Evolutionary conservation across 2,329 filamentous ascomycete genomes (phyloP), one percentile per base, ranked within the genome.

Genomic region (Colletotrichum navitas): DNA sequence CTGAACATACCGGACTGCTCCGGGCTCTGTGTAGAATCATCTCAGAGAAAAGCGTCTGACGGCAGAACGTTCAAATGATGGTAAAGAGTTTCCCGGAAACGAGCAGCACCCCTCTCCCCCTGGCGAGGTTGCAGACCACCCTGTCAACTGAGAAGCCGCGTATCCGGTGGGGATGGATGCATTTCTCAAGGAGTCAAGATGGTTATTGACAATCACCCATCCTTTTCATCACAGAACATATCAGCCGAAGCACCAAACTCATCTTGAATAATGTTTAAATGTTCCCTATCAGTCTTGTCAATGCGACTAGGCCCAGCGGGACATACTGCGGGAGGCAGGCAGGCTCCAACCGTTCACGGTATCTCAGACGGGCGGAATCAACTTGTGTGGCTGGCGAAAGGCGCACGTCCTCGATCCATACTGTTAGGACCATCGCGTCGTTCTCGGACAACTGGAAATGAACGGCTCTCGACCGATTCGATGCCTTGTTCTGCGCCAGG

Each of bases 291-390:
- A 24, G 5, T 18, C 34, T 32, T 26, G 16, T 8, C 10, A 14
- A 24, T 12, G 8, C 7, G n/a, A 11, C 32, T 32, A 18, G n/a
- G 16, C 21, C 16, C 7, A 8, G 12, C 43, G n/a, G 51, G 60
- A 39, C 41, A 47, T 32, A 29, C 21, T 12, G 16, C 21, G 18
- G 26, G 47, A 32, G 26, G n/a, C 55, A 54, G 61, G 61, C 61
- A 68, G 43, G 63, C 34, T 51, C 66, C 62, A 66, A 21, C 62
- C 36, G 54, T 66, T 69, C 66, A 58, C 32, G 55, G n/a, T n/a
- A 49, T 47, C 56, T 62, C 56, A 41, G 45, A 43, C 26, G 32
- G 29, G n/a, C 11, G 32, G 12, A 62, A 51, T 26, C 16, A 21
- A 16, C n/a, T 34, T 4, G n/a, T 36, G 36, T 47, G 26, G 26